Evolutionary conservation across 192 early-diverging fungal genomes (phyloP).

Genomic region (Linnemannia exigua): DNA sequence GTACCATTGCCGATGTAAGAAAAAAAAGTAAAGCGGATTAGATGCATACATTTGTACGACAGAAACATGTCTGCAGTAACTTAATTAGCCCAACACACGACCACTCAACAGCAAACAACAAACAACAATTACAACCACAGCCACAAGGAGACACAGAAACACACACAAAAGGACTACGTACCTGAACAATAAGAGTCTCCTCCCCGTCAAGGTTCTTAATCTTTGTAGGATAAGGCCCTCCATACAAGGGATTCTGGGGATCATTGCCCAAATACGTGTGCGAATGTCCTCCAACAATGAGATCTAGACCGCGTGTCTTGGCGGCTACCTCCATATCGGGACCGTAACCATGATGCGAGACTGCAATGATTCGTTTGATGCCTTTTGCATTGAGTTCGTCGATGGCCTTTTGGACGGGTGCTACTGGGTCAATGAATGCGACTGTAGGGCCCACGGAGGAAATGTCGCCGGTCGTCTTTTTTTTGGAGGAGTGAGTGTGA

Average conservation of each 20-base stretch:
- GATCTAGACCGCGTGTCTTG: constrained; percentile 61
- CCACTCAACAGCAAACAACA: not conserved
- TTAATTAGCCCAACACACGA: too few species aligned
- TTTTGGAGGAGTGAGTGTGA: too few species aligned
- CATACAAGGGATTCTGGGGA: constrained; percentile 21
- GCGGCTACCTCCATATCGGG: constrained; percentile 70
- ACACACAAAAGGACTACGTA: not conserved
- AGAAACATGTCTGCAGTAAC: too few species aligned
- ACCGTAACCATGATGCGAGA: constrained; percentile 72
- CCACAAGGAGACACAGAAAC: constrained; percentile 32
- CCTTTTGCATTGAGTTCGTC: constrained; percentile 66
- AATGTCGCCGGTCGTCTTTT: constrained; percentile 64
- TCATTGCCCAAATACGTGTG: constrained; percentile 71
- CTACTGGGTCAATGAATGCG: constrained; percentile 65
- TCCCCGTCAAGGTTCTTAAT: constrained; percentile 70
- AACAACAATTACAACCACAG: not conserved
- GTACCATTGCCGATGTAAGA: too few species aligned
- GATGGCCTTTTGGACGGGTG: constrained; percentile 68
- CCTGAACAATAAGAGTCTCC: constrained; percentile 74
- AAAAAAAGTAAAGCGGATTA: too few species aligned
- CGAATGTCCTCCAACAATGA: constrained; percentile 80
- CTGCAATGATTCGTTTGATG: constrained; percentile 73
- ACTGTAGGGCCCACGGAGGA: constrained; percentile 60
- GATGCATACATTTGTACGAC: too few species aligned
- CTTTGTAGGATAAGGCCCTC: constrained; percentile 73